Evolutionary conservation across 2,329 filamentous ascomycete species (phyloP).

Genomic region (Neodidymelliopsis sp.): DNA sequence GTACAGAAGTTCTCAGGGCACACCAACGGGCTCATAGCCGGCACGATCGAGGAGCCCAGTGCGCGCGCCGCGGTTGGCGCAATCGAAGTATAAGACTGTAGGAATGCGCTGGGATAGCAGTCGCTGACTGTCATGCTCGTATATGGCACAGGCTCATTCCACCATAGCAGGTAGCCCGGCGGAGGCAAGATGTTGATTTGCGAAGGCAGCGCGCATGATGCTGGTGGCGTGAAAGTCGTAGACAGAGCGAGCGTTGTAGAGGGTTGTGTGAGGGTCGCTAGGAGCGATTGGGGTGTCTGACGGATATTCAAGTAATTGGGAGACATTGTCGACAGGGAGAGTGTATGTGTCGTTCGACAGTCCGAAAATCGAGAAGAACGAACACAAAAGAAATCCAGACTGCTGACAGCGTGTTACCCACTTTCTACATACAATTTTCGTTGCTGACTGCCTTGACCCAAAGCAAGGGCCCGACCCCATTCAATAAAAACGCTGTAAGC

Average conservation of each 20-base stretch:
- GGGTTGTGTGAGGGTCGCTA: conserved; percentile 10
- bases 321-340: too few species aligned
- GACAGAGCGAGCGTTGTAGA: conserved; percentile 26
- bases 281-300: conserved; percentile 1
- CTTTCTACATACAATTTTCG: too few species aligned
- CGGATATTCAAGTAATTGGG: neutral
- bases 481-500: too few species aligned
- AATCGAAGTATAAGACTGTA: conserved; percentile 29
- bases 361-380: too few species aligned
- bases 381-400: too few species aligned
- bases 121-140: conserved; percentile 23
- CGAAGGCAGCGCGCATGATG: conserved; percentile 30
- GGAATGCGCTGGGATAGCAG: conserved; percentile 38
- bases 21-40: conserved; percentile 33
- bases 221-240: conserved; percentile 34
- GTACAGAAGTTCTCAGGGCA: conserved; percentile 35
- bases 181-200: conserved; percentile 31
- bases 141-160: conserved; percentile 36
- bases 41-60: conserved; percentile 27
- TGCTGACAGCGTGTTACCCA: too few species aligned
- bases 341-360: too few species aligned
- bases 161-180: conserved; percentile 33
- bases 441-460: too few species aligned
- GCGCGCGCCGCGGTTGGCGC: conserved; percentile 2
- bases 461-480: too few species aligned